Evolutionary conservation across 805 yeast genomes (phyloP).

Genomic region (Ogataea wickerhamii): DNA sequence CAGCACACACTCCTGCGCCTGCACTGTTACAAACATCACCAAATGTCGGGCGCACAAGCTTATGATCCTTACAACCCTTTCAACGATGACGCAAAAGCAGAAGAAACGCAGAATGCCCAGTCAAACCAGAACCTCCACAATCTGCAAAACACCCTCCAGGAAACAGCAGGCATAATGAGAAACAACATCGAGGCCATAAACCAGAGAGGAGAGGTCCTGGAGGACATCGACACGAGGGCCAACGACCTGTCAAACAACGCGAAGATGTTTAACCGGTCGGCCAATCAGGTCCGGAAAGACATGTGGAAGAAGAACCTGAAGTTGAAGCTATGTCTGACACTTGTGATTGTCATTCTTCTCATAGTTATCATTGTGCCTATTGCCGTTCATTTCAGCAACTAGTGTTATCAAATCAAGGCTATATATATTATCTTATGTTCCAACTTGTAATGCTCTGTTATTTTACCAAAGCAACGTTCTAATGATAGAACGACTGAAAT

Average conservation of each 20-base stretch:
- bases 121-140: conserved; percentile 26
- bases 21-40: too few species aligned
- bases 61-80: conserved; percentile 36
- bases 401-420: neutral
- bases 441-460: too few species aligned
- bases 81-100: conserved; percentile 27
- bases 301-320: conserved; percentile 99
- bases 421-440: too few species aligned
- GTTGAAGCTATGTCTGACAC: conserved; percentile 88
- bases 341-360: conserved; percentile 70
- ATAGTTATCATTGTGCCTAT: conserved; percentile 90
- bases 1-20: too few species aligned
- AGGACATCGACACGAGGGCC: conserved; percentile 88
- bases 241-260: conserved; percentile 90
- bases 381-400: conserved; percentile 71
- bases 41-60: conserved; percentile 32
- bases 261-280: conserved; percentile 92
- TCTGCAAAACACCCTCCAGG: conserved; percentile 39
- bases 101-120: conserved; percentile 21
- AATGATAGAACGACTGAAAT: too few species aligned
- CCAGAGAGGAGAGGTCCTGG: conserved; percentile 90
- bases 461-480: too few species aligned
- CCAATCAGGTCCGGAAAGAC: conserved; percentile 94
- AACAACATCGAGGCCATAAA: conserved; percentile 95
- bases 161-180: conserved; percentile 96